phyloP scores from a whole-genome alignment of 2,329 filamentous ascomycete species.

The Epichloe typhina region DNA sequence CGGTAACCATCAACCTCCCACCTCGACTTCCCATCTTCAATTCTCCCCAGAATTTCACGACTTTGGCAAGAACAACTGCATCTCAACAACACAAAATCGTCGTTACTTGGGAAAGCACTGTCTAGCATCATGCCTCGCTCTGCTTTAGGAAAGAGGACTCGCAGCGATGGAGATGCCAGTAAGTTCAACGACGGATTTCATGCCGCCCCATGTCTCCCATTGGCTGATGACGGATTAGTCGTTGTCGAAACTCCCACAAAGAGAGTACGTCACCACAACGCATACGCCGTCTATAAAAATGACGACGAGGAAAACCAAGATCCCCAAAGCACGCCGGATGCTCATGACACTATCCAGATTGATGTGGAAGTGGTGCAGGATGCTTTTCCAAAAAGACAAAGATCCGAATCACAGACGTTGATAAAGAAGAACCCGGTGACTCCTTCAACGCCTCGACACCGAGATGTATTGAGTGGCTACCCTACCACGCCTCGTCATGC shows the following conservation, averaged over 20 bases:
- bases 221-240: constrained; percentile 10
- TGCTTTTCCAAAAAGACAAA: constrained; percentile 14
- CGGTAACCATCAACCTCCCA: background rate
- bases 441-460: constrained; percentile 63
- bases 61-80: constrained; percentile 1
- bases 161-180: constrained; percentile 17
- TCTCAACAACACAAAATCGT: constrained; percentile 1
- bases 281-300: constrained; percentile 33
- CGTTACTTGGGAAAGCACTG: constrained; percentile 9
- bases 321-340: constrained; percentile 12
- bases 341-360: constrained; percentile 25
- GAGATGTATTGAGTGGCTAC: constrained; percentile 60
- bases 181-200: constrained; percentile 7
- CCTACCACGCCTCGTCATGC: constrained; percentile 74
- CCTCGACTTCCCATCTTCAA: constrained; percentile 2
- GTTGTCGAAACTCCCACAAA: constrained; percentile 27
- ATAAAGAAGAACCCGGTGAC: constrained; percentile 41
- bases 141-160: constrained; percentile 23
- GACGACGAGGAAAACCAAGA: constrained; percentile 54
- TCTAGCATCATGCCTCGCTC: constrained; percentile 16
- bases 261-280: constrained; percentile 30
- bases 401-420: constrained; percentile 17
- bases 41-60: background rate
- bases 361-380: constrained; percentile 29
- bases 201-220: background rate